A percentile compares a stretch with the other conserved stretches of the same genome.
phyloP scores from a whole-genome alignment of 306 rosid species.

The Prunus mira region DNA sequence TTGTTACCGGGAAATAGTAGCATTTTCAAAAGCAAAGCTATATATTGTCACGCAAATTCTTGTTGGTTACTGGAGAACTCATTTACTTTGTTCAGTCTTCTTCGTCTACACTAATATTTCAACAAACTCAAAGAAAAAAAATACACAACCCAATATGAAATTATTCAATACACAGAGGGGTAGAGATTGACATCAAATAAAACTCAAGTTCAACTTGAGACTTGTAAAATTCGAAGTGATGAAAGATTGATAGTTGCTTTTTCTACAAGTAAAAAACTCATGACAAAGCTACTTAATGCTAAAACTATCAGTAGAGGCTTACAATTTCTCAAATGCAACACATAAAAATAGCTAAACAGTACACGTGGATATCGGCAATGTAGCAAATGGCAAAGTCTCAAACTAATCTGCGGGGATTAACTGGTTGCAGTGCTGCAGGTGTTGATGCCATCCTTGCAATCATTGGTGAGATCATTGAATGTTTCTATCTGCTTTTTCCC shows the following conservation, averaged over 20 bases:
- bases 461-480: slow-evolving; percentile 87
- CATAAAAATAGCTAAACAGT: slow-evolving; percentile 37
- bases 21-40: not conserved
- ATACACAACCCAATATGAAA: not conserved
- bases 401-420: slow-evolving; percentile 32
- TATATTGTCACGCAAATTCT: not conserved
- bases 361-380: slow-evolving; percentile 32
- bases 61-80: not conserved
- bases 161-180: not conserved
- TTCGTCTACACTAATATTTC: too few species aligned
- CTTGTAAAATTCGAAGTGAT: slow-evolving; percentile 21
- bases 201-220: slow-evolving; percentile 22
- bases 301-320: slow-evolving; percentile 31
- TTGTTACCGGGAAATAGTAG: slow-evolving; percentile 22
- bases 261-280: slow-evolving; percentile 46
- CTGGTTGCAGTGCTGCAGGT: slow-evolving; percentile 67
- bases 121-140: not conserved
- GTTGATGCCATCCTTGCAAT: slow-evolving; percentile 94
- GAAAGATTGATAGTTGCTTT: slow-evolving; percentile 17
- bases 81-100: too few species aligned
- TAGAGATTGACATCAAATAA: slow-evolving; percentile 21
- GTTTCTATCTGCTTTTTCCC: slow-evolving; percentile 96
- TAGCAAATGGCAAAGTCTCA: slow-evolving; percentile 31
- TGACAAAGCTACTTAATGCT: slow-evolving; percentile 34
- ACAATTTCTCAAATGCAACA: slow-evolving; percentile 57